phyloP scores from a whole-genome alignment of 192 early-diverging fungal genomes.

The Coemansia brasiliensis region DNA sequence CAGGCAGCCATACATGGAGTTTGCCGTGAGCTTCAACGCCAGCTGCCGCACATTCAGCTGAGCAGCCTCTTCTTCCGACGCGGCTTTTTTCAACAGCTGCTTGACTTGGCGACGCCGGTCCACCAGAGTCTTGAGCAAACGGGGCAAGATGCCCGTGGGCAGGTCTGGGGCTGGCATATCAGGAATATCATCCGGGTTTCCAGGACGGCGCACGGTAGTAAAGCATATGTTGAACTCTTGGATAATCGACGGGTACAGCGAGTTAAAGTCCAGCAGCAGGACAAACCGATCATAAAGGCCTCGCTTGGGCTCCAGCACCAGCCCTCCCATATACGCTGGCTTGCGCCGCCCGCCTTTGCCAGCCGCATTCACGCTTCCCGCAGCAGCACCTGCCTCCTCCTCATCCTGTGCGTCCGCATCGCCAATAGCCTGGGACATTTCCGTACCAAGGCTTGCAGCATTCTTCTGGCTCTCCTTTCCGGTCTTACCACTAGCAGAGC shows the following conservation, averaged over 20 bases:
- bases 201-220: conserved; percentile 79
- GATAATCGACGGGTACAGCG: conserved; percentile 98
- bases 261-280: conserved; percentile 96
- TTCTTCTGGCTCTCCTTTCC: background rate
- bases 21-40: conserved; percentile 96
- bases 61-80: conserved; percentile 50
- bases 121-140: conserved; percentile 83
- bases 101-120: conserved; percentile 90
- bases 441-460: conserved; percentile 19
- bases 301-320: conserved; percentile 96
- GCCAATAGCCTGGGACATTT: conserved; percentile 34
- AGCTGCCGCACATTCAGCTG: conserved; percentile 92
- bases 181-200: conserved; percentile 62
- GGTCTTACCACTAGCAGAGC: background rate
- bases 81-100: conserved; percentile 77
- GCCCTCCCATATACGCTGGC: conserved; percentile 89
- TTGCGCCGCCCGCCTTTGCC: conserved; percentile 65
- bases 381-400: too few species aligned
- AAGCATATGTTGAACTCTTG: conserved; percentile 99
- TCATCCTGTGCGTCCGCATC: conserved; percentile 25
- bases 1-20: conserved; percentile 98
- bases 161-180: conserved; percentile 71
- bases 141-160: conserved; percentile 80
- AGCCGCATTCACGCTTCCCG: too few species aligned
- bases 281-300: conserved; percentile 97